phyloP scores from a whole-genome alignment of 169 alveolate species.

The Eimeria sp. region DNA sequence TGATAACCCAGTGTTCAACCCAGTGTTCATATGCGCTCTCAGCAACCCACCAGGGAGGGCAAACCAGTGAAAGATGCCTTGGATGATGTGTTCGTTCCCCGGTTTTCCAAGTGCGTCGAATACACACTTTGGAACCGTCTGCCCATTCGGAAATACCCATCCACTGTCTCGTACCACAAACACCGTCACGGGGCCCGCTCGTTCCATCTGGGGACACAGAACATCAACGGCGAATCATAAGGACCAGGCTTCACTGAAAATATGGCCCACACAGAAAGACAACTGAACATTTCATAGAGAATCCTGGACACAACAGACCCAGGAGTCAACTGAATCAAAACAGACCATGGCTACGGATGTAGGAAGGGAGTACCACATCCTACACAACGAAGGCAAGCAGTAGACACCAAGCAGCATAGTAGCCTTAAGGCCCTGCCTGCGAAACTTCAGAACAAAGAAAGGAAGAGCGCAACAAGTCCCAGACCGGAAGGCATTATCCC shows the following conservation, averaged over 20 bases:
- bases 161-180: conserved; percentile 78
- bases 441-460: neutral
- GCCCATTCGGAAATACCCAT: conserved; percentile 83
- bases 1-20: neutral
- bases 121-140: conserved; percentile 80
- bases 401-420: neutral
- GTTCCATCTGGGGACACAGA: conserved; percentile 10
- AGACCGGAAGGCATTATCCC: neutral
- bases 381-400: neutral
- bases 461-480: neutral
- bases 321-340: too few species aligned
- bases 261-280: neutral
- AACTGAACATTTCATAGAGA: neutral
- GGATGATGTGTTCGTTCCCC: conserved; percentile 18
- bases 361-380: neutral
- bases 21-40: neutral
- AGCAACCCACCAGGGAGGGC: conserved; percentile 64
- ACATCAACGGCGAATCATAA: conserved; percentile 6
- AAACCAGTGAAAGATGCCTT: conserved; percentile 72
- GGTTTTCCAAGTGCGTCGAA: conserved; percentile 70
- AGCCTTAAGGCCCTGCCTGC: neutral
- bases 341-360: neutral
- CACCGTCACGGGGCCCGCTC: conserved; percentile 81
- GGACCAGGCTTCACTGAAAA: conserved; percentile 5
- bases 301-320: neutral